These are phyloP conservation scores for Rhizophora apiculata DNA, from an alignment of 345 rosid species.

Conservation along the genomic window DNA sequence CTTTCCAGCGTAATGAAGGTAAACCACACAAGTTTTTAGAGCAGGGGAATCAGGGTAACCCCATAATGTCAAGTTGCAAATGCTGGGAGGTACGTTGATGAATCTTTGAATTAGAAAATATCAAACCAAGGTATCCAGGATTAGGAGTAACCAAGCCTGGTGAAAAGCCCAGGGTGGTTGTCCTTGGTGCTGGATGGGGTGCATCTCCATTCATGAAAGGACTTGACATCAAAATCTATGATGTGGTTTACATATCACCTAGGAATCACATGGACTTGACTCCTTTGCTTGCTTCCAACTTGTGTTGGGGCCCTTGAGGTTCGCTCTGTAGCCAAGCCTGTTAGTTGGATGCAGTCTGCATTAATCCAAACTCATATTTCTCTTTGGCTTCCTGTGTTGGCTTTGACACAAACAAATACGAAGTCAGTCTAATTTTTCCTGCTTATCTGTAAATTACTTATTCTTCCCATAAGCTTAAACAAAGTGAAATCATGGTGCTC, in stretches of 20 bases:
- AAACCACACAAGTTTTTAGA: conserved; percentile 29
- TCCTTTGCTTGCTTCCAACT: conserved; percentile 73
- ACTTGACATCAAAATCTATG: conserved; percentile 47
- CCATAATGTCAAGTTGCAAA: conserved; percentile 33
- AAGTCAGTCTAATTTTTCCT: conserved; percentile 39
- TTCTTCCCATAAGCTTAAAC: not conserved
- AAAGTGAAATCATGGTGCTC: too few relatives aligned
- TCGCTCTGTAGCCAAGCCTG: conserved; percentile 83
- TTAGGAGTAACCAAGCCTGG: conserved; percentile 59
- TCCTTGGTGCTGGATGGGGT: conserved; percentile 74
- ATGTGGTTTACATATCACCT: conserved; percentile 65
- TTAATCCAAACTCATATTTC: conserved; percentile 75
- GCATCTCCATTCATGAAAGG: conserved; percentile 69
- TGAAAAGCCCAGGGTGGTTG: conserved; percentile 67
- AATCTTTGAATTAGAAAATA: conserved; percentile 38
- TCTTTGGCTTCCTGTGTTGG: conserved; percentile 73
- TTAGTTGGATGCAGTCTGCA: conserved; percentile 72
- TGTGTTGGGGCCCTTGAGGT: conserved; percentile 83
- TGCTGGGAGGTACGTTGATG: conserved; percentile 33
- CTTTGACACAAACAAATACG: conserved; percentile 60
- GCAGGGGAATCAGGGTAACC: conserved; percentile 48
- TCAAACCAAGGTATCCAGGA: conserved; percentile 42
- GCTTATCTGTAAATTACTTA: not conserved
- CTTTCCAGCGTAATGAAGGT: conserved; percentile 20
- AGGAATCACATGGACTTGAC: conserved; percentile 84